Evolutionary conservation across 1,139 yeast species (phyloP).

Genomic region (Pichia sp.): DNA sequence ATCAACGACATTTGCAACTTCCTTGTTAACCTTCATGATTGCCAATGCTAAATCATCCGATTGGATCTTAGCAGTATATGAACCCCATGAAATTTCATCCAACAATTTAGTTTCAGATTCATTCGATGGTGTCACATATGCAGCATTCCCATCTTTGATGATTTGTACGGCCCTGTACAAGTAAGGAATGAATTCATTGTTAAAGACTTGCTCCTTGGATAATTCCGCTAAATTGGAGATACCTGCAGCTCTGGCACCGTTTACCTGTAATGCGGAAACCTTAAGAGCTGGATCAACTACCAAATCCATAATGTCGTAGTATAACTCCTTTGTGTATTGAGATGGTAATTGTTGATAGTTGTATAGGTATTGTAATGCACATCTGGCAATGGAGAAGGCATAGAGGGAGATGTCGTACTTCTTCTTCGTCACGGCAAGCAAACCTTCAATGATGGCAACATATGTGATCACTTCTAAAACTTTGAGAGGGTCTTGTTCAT

Average conservation of each 20-base stretch:
- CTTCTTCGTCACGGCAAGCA: conserved; percentile 47
- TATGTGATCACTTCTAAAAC: conserved; percentile 56
- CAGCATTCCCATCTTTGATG: conserved; percentile 34
- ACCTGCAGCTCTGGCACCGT: conserved; percentile 20
- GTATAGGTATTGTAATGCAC: conserved; percentile 48
- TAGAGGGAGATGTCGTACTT: conserved; percentile 50
- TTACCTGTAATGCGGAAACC: conserved; percentile 34
- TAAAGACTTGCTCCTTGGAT: conserved; percentile 36
- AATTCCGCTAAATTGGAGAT: conserved; percentile 40
- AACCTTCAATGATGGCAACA: conserved; percentile 55
- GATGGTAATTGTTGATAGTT: conserved; percentile 16
- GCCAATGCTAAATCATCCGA: conserved; percentile 69
- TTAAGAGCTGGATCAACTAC: conserved; percentile 65
- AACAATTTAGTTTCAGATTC: conserved; percentile 24
- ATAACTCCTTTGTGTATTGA: conserved; percentile 32
- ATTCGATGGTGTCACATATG: conserved; percentile 34
- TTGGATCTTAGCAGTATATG: conserved; percentile 58
- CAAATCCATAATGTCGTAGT: conserved; percentile 51
- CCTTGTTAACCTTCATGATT: conserved; percentile 34
- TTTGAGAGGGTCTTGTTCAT: conserved; percentile 25
- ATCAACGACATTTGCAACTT: conserved; percentile 18
- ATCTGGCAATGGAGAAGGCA: conserved; percentile 54
- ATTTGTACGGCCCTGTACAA: conserved; percentile 34
- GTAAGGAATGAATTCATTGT: conserved; percentile 28
- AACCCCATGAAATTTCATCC: conserved; percentile 57